Evolutionary conservation across 768 basidiomycete species (phyloP), one percentile per base, ranked within the genome.

Genomic region (Lactarius vividus): DNA sequence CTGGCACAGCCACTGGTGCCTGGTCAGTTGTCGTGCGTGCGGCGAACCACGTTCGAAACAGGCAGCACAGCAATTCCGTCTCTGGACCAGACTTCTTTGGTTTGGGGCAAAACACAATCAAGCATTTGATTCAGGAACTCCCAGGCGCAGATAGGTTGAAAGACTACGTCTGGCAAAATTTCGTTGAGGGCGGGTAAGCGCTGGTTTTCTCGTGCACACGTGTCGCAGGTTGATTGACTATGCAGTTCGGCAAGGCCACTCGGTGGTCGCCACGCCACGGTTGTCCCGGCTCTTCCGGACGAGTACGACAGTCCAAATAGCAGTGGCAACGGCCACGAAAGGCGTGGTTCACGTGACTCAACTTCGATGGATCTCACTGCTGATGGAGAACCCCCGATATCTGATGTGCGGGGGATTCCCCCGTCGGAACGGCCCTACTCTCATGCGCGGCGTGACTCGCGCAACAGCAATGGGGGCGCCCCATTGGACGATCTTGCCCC

Each of bases 81-180:
- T 94, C 92, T 2, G 92, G 92, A 0, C 92, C 92, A 16, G 92
- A 94, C 76, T 93, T 93, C 75, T 94, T 92, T 72, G 92, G 92
- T 10, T 79, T 94, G 18, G 89, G 89, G 3, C 89, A 93, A 75
- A 93, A 93, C 73, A 89, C 89, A 4, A 92, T 94, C 79, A 94
- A 93, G 77, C 89, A 91, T 72, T 82, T 94, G 42, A 91, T 94
- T n/a, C 92, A 94, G 75, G 88, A 92, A 75, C 80, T 94, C 18
- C 85, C 88, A 7, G 84, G 85, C 64, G 88, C 92, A 16, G 84
- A 88, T 74, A 79, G 84, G 54, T 74, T 93, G 63, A 81, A 84
- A 70, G 88, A 91, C 77, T 94, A 94, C 73, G 90, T 92, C 33
- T 92, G 91, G 91, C 91, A 94, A 74, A 84, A 86, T 66, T 94